A percentile compares a stretch with the other conserved stretches of the same genome.
Conservation (phyloP, 345 rosid species). For the Lagerstroemia speciosa region DNA sequence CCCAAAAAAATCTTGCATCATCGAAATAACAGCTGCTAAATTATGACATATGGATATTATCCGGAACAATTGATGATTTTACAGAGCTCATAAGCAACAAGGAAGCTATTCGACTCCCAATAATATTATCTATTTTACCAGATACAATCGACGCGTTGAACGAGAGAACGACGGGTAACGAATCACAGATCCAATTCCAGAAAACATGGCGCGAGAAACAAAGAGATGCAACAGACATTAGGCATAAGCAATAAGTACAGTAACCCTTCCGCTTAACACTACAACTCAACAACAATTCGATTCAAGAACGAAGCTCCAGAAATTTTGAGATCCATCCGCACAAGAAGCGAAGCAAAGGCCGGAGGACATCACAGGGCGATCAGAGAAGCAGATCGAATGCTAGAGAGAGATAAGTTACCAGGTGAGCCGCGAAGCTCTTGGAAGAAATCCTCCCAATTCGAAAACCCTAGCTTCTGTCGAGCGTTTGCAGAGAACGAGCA, state of each 20-base stretch:
- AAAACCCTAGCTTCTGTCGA: conserved; percentile 1
- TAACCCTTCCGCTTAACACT: not conserved
- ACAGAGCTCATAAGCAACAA: not conserved
- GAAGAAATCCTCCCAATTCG: not conserved
- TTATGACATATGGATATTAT: too few species aligned
- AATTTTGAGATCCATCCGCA: not conserved
- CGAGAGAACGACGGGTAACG: not conserved
- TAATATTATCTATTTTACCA: not conserved
- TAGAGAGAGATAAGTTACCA: not conserved
- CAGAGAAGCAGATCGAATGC: not conserved
- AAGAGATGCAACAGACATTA: not conserved
- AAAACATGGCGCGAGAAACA: not conserved
- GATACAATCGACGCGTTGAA: not conserved
- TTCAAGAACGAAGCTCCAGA: not conserved
- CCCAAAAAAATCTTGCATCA: not conserved
- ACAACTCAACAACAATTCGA: not conserved
- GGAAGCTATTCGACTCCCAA: not conserved
- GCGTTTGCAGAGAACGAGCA: too few species aligned
- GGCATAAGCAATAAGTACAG: not conserved
- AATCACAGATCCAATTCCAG: too few species aligned
- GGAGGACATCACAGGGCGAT: not conserved
- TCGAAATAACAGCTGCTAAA: not conserved
- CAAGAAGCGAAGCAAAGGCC: not conserved
- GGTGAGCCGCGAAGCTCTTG: not conserved
- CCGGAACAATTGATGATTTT: too few species aligned